phyloP scores from a whole-genome alignment of 257 asterid genomes.

The Leonotis leonurus region DNA sequence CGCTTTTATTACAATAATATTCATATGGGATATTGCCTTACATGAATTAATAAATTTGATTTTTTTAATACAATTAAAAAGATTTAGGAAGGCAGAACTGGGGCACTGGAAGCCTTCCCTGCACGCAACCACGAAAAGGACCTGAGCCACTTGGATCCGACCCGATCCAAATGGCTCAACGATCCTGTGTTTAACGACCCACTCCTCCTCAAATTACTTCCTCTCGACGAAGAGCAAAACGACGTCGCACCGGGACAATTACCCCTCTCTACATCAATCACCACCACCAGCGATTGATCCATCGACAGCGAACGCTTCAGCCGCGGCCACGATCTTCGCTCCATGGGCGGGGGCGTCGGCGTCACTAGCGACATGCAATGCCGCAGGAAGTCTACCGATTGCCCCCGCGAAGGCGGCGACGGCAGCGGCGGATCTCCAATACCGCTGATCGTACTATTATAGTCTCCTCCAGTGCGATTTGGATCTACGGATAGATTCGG shows the following conservation, averaged over 20 bases:
- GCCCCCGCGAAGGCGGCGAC: conserved; percentile 14
- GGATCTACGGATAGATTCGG: not conserved
- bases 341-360: conserved; percentile 16
- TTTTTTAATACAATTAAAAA: not conserved
- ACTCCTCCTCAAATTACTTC: conserved; percentile 17
- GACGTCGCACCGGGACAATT: conserved; percentile 9
- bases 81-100: conserved; percentile 38
- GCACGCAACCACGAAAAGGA: conserved; percentile 32
- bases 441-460: not conserved
- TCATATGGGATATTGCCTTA: too few relatives aligned
- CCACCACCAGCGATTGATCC: conserved; percentile 30
- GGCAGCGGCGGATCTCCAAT: not conserved
- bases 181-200: conserved; percentile 17
- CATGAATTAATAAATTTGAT: not conserved
- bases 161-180: conserved; percentile 27
- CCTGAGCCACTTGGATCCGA: conserved; percentile 28
- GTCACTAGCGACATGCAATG: conserved; percentile 24
- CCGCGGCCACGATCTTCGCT: conserved; percentile 11
- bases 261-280: conserved; percentile 14
- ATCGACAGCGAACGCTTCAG: conserved; percentile 55
- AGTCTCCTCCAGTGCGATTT: not conserved
- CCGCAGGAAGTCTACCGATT: conserved; percentile 16
- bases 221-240: not conserved
- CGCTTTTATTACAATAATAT: not conserved
- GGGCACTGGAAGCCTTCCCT: conserved; percentile 9